Conservation (phyloP, 208 protist species). For the Leishmania tropica region DNA sequence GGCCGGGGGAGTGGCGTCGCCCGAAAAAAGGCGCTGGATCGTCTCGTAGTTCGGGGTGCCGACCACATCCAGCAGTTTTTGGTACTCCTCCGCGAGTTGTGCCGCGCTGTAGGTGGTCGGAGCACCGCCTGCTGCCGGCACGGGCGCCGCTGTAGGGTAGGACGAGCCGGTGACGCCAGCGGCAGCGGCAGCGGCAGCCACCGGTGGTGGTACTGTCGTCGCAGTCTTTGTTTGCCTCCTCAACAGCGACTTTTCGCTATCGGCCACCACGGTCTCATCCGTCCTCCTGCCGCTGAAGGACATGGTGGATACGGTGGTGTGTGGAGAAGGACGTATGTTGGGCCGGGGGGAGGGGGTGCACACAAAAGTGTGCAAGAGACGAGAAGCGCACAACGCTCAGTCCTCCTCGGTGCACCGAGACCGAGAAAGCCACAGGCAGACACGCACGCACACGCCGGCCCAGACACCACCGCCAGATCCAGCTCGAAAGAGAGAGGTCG, state of each 20-base stretch:
- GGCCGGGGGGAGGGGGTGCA: not conserved
- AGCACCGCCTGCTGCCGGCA: not conserved
- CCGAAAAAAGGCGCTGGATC: slow-evolving; percentile 61
- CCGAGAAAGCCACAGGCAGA: not conserved
- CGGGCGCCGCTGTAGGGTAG: not conserved
- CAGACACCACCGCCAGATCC: not conserved
- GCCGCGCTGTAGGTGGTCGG: slow-evolving; percentile 1
- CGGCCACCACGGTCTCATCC: not conserved
- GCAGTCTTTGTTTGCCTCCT: not conserved
- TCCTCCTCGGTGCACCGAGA: not conserved
- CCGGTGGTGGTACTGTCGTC: not conserved
- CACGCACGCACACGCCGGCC: not conserved
- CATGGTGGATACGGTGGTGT: not conserved
- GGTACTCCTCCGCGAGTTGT: slow-evolving; percentile 51
- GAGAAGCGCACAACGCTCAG: not conserved
- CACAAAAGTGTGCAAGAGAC: not conserved
- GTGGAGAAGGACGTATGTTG: not conserved
- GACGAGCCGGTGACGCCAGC: not conserved
- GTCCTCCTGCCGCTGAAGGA: not conserved
- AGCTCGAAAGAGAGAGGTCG: not conserved
- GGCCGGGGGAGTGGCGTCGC: slow-evolving; percentile 45
- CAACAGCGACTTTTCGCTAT: not conserved
- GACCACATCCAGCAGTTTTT: slow-evolving; percentile 65
- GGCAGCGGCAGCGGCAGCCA: not conserved
- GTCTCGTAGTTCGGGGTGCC: slow-evolving; percentile 67